phyloP scores from a whole-genome alignment of 208 protist species.

The Crithidia sp. region DNA sequence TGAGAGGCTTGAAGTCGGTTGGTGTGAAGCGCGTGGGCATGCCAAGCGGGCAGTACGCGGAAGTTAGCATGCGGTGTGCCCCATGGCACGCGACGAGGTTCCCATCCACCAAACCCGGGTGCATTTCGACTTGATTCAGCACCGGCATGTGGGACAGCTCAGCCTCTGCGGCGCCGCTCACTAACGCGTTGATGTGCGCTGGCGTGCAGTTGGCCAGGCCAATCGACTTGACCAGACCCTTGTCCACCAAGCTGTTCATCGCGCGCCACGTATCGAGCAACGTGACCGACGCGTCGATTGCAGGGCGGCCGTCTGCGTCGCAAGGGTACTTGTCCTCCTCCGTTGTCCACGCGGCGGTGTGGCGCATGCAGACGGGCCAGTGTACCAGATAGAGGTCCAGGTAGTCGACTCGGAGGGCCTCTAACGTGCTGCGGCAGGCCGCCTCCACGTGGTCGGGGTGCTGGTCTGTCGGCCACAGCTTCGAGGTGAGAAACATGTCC shows the following conservation, averaged over 20 bases:
- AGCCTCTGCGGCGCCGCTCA: constrained; percentile 21
- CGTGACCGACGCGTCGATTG: constrained; percentile 58
- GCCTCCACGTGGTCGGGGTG: constrained; percentile 84
- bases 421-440: constrained; percentile 83
- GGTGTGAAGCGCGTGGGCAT: constrained; percentile 73
- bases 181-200: constrained; percentile 65
- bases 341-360: constrained; percentile 47
- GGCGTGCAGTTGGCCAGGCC: constrained; percentile 87
- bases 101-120: constrained; percentile 70
- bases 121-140: constrained; percentile 92
- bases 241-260: constrained; percentile 85
- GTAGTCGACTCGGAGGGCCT: constrained; percentile 84
- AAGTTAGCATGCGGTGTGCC: constrained; percentile 73
- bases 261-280: constrained; percentile 85
- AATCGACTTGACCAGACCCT: constrained; percentile 88
- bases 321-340: constrained; percentile 76
- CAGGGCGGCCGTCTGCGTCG: constrained; percentile 43
- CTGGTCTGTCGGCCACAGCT: constrained; percentile 96
- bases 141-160: constrained; percentile 52
- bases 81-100: constrained; percentile 55
- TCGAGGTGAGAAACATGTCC: constrained; percentile 94
- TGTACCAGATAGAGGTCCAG: constrained; percentile 95
- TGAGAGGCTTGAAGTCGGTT: constrained; percentile 55
- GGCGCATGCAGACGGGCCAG: constrained; percentile 89
- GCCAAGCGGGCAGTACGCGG: constrained; percentile 88